Evolutionary conservation across 2,329 filamentous ascomycete genomes (phyloP).

Genomic region (Niveomyces coronatus): DNA sequence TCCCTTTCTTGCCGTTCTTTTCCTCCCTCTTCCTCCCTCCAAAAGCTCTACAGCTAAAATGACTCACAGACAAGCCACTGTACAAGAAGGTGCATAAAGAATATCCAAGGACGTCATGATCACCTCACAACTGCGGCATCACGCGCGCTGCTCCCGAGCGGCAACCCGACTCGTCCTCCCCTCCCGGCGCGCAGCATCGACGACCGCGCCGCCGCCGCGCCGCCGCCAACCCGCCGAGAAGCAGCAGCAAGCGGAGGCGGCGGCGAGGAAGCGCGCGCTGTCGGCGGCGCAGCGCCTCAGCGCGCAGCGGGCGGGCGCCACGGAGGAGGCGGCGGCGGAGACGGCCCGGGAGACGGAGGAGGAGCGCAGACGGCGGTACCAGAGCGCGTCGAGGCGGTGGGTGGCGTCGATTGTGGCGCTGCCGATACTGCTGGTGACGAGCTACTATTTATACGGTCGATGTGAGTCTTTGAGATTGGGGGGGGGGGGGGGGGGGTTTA

Average conservation of each 20-base stretch:
- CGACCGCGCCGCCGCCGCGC: background rate
- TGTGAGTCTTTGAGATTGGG: constrained; percentile 33
- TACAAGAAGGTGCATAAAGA: too few species aligned
- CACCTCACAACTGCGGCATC: too few species aligned
- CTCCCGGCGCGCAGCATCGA: background rate
- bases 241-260: constrained; percentile 9
- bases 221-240: too few species aligned
- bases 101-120: too few species aligned
- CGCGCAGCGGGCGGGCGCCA: too few species aligned
- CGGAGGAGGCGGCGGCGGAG: constrained; percentile 13
- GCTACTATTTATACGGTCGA: constrained; percentile 42
- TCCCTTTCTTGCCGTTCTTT: too few species aligned
- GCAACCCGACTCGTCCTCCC: background rate
- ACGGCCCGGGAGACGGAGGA: constrained; percentile 14
- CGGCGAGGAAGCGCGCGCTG: constrained; percentile 14
- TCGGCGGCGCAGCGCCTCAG: too few species aligned
- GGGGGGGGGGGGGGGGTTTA: too few species aligned
- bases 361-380: constrained; percentile 34
- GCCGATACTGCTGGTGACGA: constrained; percentile 44
- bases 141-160: background rate
- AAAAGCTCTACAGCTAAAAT: too few species aligned
- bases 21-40: too few species aligned
- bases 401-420: constrained; percentile 38
- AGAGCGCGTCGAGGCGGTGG: constrained; percentile 35
- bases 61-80: too few species aligned